phyloP scores from a whole-genome alignment of 768 basidiomycete species.

The Sporobolomyces roseus region DNA sequence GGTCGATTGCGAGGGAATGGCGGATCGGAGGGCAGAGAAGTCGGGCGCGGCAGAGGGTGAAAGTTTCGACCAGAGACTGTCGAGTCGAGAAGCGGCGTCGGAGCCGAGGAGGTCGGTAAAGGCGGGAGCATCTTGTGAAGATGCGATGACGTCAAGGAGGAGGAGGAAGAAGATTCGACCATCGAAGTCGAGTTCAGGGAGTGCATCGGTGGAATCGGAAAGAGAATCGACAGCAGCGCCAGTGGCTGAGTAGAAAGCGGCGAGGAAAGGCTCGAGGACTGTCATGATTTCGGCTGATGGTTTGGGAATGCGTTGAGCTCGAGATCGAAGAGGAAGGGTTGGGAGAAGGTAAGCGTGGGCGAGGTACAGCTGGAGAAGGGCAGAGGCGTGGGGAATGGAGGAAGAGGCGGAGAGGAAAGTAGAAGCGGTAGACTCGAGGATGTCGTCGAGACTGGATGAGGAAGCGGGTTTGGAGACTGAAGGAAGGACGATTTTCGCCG shows the following conservation, averaged over 20 bases:
- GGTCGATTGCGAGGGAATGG: constrained; percentile 42
- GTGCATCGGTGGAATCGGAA: constrained; percentile 48
- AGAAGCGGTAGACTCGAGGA: constrained; percentile 20
- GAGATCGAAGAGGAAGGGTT: constrained; percentile 46
- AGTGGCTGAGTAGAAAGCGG: constrained; percentile 50
- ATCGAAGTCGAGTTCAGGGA: constrained; percentile 53
- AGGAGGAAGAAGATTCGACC: constrained; percentile 56
- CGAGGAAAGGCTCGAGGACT: constrained; percentile 49
- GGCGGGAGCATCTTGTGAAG: constrained; percentile 42
- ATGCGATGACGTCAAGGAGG: constrained; percentile 49
- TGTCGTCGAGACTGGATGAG: constrained; percentile 13
- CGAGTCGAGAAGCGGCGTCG: constrained; percentile 37
- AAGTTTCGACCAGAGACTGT: constrained; percentile 41
- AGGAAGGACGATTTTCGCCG: constrained; percentile 12
- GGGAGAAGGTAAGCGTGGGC: constrained; percentile 50
- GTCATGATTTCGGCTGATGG: constrained; percentile 45
- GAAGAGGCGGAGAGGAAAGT: constrained; percentile 16
- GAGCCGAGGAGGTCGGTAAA: constrained; percentile 47
- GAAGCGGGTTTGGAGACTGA: constrained; percentile 1
- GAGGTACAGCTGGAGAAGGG: constrained; percentile 51
- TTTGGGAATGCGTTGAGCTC: constrained; percentile 40
- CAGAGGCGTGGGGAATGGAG: constrained; percentile 19
- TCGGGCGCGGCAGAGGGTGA: constrained; percentile 41
- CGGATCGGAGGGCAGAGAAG: constrained; percentile 46
- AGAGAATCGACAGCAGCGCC: constrained; percentile 50